A percentile compares a stretch with the other conserved stretches of the same genome.
These are phyloP conservation scores for Lichtheimia ornata DNA, from an alignment of 371 early-diverging fungal genomes.

Conservation along the genomic window DNA sequence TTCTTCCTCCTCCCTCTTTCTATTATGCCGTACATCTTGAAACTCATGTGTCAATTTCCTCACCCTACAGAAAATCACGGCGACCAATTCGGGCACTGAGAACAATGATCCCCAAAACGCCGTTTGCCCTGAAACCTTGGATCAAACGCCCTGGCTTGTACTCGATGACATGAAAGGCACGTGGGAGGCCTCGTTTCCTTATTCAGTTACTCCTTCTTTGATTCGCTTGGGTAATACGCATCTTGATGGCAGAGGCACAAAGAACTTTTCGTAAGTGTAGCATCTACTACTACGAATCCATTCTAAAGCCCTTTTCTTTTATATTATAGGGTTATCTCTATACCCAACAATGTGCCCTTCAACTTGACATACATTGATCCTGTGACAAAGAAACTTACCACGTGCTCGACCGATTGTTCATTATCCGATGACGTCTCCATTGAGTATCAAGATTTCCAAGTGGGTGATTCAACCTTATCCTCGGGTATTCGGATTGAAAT, in stretches of 20 bases:
- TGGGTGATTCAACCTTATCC: slow-evolving; percentile 40
- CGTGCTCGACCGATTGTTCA: slow-evolving; percentile 65
- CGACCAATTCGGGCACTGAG: slow-evolving; percentile 28
- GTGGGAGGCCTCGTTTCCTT: slow-evolving; percentile 64
- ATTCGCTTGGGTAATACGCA: slow-evolving; percentile 69
- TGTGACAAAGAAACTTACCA: slow-evolving; percentile 28
- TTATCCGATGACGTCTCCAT: slow-evolving; percentile 43
- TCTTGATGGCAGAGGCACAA: slow-evolving; percentile 62
- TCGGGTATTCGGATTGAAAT: slow-evolving; percentile 66
- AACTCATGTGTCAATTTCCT: slow-evolving; percentile 12
- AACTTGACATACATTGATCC: slow-evolving; percentile 70
- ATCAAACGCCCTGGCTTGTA: slow-evolving; percentile 62
- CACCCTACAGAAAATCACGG: slow-evolving; percentile 18
- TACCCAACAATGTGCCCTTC: slow-evolving; percentile 43
- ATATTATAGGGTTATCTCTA: slow-evolving; percentile 40
- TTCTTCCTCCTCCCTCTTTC: slow-evolving; percentile 6
- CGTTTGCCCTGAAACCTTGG: slow-evolving; percentile 45
- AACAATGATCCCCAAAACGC: slow-evolving; percentile 50
- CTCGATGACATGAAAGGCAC: slow-evolving; percentile 64
- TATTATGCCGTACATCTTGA: neutral
- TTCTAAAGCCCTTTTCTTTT: too few species aligned
- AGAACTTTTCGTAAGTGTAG: slow-evolving; percentile 55
- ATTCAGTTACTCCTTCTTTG: slow-evolving; percentile 63
- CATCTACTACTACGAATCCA: too few species aligned
- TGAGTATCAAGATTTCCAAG: slow-evolving; percentile 62